Percentiles rank a stretch among this genome's conserved stretches.
Evolutionary conservation across 2,329 filamentous ascomycete genomes (phyloP).

Genomic region (Leptographium procerum): DNA sequence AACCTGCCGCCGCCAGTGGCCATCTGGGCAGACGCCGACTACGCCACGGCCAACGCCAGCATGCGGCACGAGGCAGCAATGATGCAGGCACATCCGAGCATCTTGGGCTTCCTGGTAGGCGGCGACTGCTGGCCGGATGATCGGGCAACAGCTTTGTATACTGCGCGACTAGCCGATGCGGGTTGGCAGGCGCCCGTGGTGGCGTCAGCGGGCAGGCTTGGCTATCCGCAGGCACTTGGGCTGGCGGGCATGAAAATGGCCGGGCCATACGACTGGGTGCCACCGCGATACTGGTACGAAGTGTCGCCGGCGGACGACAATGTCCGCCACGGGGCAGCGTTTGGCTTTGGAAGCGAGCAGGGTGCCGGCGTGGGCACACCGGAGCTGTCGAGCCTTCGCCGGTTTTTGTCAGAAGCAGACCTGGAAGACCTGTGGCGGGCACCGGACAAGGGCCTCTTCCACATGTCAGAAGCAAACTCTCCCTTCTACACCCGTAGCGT

Average conservation of each 20-base stretch:
- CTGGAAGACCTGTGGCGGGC: slow-evolving; percentile 44
- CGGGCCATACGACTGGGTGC: slow-evolving; percentile 55
- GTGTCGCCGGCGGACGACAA: slow-evolving; percentile 19
- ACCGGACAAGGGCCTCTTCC: slow-evolving; percentile 41
- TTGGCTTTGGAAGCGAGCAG: slow-evolving; percentile 52
- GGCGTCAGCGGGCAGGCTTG: slow-evolving; percentile 43
- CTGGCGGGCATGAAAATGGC: slow-evolving; percentile 55
- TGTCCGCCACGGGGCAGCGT: slow-evolving; percentile 41
- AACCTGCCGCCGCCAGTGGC: slow-evolving; percentile 29
- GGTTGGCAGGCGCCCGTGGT: slow-evolving; percentile 48
- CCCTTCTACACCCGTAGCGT: slow-evolving; percentile 44
- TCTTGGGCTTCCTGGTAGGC: slow-evolving; percentile 47
- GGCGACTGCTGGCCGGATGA: slow-evolving; percentile 55
- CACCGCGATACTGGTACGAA: slow-evolving; percentile 53
- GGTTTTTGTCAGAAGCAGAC: slow-evolving; percentile 39
- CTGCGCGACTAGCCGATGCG: slow-evolving; percentile 34
- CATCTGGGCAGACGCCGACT: slow-evolving; percentile 41
- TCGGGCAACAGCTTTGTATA: slow-evolving; percentile 39
- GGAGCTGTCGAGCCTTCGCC: slow-evolving; percentile 38
- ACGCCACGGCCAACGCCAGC: slow-evolving; percentile 38
- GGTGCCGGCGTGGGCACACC: slow-evolving; percentile 53
- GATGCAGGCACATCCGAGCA: slow-evolving; percentile 47
- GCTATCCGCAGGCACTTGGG: slow-evolving; percentile 38
- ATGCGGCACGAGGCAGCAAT: slow-evolving; percentile 50
- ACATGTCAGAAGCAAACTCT: slow-evolving; percentile 46